Base-by-base conservation (phyloP, 768 basidiomycete species). In the Strobilomyces confusus region DNA sequence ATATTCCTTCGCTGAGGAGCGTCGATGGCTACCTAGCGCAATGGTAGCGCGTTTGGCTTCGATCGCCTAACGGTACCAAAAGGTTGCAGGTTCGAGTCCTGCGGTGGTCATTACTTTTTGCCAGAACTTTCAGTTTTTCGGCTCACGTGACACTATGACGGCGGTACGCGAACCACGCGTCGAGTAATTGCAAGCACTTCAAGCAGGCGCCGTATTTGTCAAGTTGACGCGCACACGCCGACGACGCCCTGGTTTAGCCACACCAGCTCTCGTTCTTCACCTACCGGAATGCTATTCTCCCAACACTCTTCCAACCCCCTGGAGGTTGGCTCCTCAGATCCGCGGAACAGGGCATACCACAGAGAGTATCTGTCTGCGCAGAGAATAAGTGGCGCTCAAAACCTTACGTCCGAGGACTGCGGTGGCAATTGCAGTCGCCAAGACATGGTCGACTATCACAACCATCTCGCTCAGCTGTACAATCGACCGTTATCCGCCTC, bases 31-130 rank as follows among this genome's bases (percentile, higher is more conserved):
- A 81, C 85, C 84, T 89, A 75, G 87, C 87, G 85, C 87, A 89
- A 89, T 89, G 87, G 87, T 88, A 89, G 87, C 87, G 87, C 87
- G 86, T 89, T 87, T 89, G 87, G 87, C 87, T 89, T 89, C 87
- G 86, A 87, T 80, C 63, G 83, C 82, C 76, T 59, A 72, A 74
- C 72, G 82, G 75, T 58, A 90, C 87, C 88, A 89, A 88, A 86
- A 89, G 89, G 88, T 85, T 90, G 88, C 87, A 90, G 88, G 89
- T 90, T 90, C 88, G 87, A 90, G 86, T 87, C 88, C 88, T 89
- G 88, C 86, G 84, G 86, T 86, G 84, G 82, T 88, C 87, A 87
- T 66, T 57, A 0, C 0, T 47, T 72, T 69, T 64, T 33, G 23
- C n/a, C 11, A 2, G 11, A 13, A 9, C 3, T 44, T 44, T 8